These are phyloP conservation scores for Bacidia rubella DNA, from an alignment of 495 filamentous ascomycete genomes.

Conservation along the genomic window DNA sequence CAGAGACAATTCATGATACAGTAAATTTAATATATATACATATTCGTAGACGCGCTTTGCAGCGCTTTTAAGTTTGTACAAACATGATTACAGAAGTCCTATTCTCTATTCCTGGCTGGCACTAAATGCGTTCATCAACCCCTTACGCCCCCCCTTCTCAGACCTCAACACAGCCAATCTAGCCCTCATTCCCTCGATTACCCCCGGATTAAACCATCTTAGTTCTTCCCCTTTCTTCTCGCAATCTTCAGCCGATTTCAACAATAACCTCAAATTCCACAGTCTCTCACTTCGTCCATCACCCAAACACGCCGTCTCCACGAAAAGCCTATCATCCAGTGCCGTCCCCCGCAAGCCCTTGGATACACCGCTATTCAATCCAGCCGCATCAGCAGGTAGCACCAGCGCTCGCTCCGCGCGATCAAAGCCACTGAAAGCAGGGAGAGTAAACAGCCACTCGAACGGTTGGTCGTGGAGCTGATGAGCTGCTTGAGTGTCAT, in stretches of 20 bases:
- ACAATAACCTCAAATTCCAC: slow-evolving; percentile 62
- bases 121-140: no score
- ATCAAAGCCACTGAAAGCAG: slow-evolving; percentile 50
- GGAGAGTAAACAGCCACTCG: slow-evolving; percentile 66
- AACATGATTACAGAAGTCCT: no score
- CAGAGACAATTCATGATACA: no score
- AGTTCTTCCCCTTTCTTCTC: slow-evolving; percentile 24
- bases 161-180: slow-evolving; percentile 27
- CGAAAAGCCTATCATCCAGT: slow-evolving; percentile 63
- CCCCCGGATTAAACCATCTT: slow-evolving; percentile 23
- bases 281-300: slow-evolving; percentile 54
- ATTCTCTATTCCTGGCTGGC: no score
- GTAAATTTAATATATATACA: no score
- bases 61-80: no score
- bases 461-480: slow-evolving; percentile 32
- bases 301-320: slow-evolving; percentile 47
- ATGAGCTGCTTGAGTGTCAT: slow-evolving; percentile 20
- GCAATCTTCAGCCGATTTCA: slow-evolving; percentile 60
- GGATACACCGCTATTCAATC: slow-evolving; percentile 24
- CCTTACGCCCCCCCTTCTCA: slow-evolving; percentile 18
- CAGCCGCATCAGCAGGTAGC: slow-evolving; percentile 36
- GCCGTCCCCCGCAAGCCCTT: slow-evolving; percentile 44
- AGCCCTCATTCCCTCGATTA: slow-evolving; percentile 24
- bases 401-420: slow-evolving; percentile 65
- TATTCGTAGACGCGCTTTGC: no score